phyloP scores from a whole-genome alignment of 2,329 filamentous ascomycete species.

The Paraphoma sp. region DNA sequence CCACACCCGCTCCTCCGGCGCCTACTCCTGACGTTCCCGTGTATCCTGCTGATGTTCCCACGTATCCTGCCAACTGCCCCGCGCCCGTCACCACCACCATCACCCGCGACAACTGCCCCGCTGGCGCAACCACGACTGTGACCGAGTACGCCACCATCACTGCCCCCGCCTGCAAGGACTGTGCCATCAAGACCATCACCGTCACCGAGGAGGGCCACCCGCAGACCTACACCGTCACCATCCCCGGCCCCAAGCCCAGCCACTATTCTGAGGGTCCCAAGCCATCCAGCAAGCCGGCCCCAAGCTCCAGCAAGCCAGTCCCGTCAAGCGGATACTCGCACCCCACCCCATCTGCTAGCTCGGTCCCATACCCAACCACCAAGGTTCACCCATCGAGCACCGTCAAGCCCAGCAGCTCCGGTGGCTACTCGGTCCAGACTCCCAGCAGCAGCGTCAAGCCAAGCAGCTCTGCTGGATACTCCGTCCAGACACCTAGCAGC shows the following conservation, averaged over 20 bases:
- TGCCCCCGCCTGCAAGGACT: constrained; percentile 12
- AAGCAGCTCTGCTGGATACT: background rate
- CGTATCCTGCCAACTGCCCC: constrained; percentile 2
- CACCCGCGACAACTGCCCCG: constrained; percentile 27
- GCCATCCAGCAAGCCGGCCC: constrained; percentile 7
- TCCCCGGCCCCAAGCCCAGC: constrained; percentile 15
- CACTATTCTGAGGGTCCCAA: constrained; percentile 15
- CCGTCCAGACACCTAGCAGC: background rate
- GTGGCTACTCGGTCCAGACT: constrained; percentile 4
- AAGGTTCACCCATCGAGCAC: constrained; percentile 1
- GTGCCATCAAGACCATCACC: constrained; percentile 37
- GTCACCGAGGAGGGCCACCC: constrained; percentile 29
- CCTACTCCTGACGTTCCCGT: constrained; percentile 3
- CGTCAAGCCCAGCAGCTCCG: background rate
- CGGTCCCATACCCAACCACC: constrained; percentile 32
- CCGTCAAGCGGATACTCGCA: constrained; percentile 11
- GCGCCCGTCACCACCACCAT: background rate
- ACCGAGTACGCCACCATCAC: constrained; percentile 20
- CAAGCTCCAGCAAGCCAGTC: constrained; percentile 1
- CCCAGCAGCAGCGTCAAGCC: background rate
- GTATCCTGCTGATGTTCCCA: constrained; percentile 1
- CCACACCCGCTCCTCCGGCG: constrained; percentile 4
- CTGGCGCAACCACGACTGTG: constrained; percentile 34
- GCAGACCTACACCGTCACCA: constrained; percentile 32
- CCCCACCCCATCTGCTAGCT: constrained; percentile 10